Evolutionary conservation across 768 basidiomycete genomes (phyloP), one percentile per base, ranked within the genome.

Genomic region (Russula foetens): DNA sequence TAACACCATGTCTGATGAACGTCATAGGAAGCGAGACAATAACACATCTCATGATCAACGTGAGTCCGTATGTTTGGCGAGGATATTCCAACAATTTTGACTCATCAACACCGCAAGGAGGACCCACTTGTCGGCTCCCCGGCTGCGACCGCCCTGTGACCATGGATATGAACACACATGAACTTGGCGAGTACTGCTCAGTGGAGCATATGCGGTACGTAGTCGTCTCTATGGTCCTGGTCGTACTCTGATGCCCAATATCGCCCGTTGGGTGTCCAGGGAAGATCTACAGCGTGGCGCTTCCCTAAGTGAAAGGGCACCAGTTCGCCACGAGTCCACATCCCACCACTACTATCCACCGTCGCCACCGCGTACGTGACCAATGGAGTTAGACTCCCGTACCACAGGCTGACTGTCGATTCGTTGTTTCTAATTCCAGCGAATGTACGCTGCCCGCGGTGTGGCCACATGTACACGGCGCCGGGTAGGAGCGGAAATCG

Each of bases 131-230:
- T 53, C 23, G 35, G 45, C 47, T 15, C 33, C 39, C 31, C 31
- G 31, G 31, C 31, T 33, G 31, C 31, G 5, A 33, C 31, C 31
- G 31, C 31, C 31, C 4, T 33, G 31, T 33, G 31, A 33, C 31
- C 5, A 33, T 33, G 38, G 51, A 47, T 21, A 5, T 7, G 2
- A 2, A 1, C 3, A 48, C 47, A 28, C 8, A 14, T 4, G 56
- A 58, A 17, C 21, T 43, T 14, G 31, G 23, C 7, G 60, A 62
- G 45, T 62, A 62, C n/a, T 62, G 60, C 23, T 28, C 28, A 21
- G 14, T 7, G 2, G 51, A 14, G 0, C 60, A 62, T 12, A 62
- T 58, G 56, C 11, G 7, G 61, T 62, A 29, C 56, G 61, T 60
- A 7, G 8, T 57, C 21, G 0, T 21, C 21, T 57, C 31, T 14